Evolutionary conservation across 2,329 filamentous ascomycete genomes (phyloP).

Genomic region (Calonectria leucothoes): DNA sequence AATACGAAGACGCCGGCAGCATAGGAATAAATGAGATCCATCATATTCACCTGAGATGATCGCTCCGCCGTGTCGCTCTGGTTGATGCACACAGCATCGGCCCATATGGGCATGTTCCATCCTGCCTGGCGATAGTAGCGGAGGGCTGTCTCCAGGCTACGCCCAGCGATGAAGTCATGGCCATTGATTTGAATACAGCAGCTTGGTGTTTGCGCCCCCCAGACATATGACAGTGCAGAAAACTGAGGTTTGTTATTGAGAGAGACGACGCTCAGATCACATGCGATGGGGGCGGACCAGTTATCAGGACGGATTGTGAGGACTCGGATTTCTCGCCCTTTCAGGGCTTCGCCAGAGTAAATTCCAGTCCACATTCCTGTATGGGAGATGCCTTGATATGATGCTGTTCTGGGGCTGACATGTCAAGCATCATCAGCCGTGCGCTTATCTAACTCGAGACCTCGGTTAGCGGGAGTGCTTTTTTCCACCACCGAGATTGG

Average conservation of each 20-base stretch:
- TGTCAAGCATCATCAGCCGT: not conserved
- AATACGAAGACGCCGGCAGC: not conserved
- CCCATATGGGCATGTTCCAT: not conserved
- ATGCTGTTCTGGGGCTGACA: not conserved
- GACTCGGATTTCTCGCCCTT: not conserved
- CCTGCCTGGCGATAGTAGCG: not conserved
- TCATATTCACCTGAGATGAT: not conserved
- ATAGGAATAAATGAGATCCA: not conserved
- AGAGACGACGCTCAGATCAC: not conserved
- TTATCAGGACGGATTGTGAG: not conserved
- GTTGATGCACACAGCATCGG: not conserved
- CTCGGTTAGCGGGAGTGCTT: not conserved
- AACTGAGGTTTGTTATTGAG: not conserved
- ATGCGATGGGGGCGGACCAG: not conserved
- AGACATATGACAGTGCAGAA: not conserved
- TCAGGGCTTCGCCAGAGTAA: not conserved
- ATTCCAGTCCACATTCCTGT: not conserved
- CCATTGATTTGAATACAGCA: not conserved
- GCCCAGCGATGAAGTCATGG: not conserved
- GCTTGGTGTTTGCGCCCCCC: not conserved
- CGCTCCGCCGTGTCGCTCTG: constrained; percentile 40
- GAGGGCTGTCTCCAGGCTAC: not conserved
- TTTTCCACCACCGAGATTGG: not conserved
- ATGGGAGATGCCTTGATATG: not conserved
- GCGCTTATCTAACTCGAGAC: not conserved